Evolutionary conservation across 2,329 filamentous ascomycete genomes (phyloP).

Genomic region (Claviceps citrina): DNA sequence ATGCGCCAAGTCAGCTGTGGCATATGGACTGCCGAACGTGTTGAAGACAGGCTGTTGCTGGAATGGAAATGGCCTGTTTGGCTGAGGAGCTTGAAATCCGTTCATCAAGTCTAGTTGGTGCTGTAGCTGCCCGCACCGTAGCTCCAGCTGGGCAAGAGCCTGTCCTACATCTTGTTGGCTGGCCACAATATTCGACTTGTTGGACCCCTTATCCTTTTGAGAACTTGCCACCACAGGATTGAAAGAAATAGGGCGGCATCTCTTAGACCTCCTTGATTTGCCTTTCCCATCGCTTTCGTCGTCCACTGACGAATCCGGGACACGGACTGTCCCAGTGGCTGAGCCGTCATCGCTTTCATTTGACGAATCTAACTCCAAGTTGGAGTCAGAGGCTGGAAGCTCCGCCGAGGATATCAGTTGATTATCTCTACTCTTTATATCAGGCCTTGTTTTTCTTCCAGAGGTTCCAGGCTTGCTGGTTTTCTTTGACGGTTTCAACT

Average conservation of each 20-base stretch:
- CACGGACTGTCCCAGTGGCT: neutral
- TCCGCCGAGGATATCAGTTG: neutral
- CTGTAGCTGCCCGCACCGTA: constrained; percentile 1
- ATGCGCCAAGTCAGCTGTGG: neutral
- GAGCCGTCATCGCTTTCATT: neutral
- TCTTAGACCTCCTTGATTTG: neutral
- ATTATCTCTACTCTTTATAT: neutral
- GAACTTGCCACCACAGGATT: neutral
- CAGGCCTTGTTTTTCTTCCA: neutral
- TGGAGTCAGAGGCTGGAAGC: neutral
- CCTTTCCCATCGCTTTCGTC: neutral
- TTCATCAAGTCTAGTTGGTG: constrained; percentile 1
- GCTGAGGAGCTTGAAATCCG: neutral
- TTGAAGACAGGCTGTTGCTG: neutral
- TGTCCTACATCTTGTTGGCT: constrained; percentile 1
- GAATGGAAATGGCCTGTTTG: neutral
- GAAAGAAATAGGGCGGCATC: neutral
- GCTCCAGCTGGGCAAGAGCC: constrained; percentile 4
- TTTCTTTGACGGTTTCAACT: neutral
- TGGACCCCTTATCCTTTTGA: neutral
- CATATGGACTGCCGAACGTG: neutral
- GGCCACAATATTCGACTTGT: neutral
- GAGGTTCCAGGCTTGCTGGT: neutral
- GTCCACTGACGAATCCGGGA: neutral
- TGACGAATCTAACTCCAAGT: neutral